Evolutionary conservation across 2,329 filamentous ascomycete genomes (phyloP).

Genomic region (Gyromitra esculenta): DNA sequence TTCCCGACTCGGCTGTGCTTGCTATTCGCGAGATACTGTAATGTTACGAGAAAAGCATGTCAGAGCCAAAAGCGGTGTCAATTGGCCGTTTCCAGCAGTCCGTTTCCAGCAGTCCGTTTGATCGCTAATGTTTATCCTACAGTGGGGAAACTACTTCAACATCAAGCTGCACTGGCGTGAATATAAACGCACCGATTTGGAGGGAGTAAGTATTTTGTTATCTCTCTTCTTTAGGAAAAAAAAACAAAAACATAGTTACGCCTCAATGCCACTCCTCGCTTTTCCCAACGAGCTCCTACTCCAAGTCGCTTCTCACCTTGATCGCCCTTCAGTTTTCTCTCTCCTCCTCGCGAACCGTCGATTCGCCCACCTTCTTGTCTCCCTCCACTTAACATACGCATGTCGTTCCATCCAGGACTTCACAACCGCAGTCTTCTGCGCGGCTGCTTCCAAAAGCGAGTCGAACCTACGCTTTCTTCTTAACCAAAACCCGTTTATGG

Average conservation of each 20-base stretch:
- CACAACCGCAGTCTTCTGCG: slow-evolving; percentile 20
- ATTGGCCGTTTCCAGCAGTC: no score
- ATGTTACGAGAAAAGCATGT: no score
- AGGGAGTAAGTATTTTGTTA: background rate
- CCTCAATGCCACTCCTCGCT: slow-evolving; percentile 30
- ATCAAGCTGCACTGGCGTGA: no score
- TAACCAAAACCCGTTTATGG: background rate
- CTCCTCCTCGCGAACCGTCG: slow-evolving; percentile 30
- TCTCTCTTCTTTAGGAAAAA: background rate
- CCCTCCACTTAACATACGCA: background rate
- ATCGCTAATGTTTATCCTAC: no score
- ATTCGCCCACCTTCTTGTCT: slow-evolving; percentile 14
- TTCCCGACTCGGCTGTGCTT: no score
- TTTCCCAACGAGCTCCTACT: slow-evolving; percentile 44
- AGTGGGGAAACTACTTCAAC: no score
- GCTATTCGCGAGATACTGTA: no score
- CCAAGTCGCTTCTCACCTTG: slow-evolving; percentile 26
- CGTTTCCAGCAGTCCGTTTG: no score
- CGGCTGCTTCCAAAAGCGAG: background rate
- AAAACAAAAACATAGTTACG: background rate
- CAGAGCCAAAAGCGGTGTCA: no score
- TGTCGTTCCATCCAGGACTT: background rate
- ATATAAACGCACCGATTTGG: background rate
- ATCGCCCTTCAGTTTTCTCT: slow-evolving; percentile 9
- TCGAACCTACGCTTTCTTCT: slow-evolving; percentile 11